A percentile compares a stretch with the other conserved stretches of the same genome.
Conservation (phyloP, 371 early-diverging fungal genomes). For the Blakeslea trispora region DNA sequence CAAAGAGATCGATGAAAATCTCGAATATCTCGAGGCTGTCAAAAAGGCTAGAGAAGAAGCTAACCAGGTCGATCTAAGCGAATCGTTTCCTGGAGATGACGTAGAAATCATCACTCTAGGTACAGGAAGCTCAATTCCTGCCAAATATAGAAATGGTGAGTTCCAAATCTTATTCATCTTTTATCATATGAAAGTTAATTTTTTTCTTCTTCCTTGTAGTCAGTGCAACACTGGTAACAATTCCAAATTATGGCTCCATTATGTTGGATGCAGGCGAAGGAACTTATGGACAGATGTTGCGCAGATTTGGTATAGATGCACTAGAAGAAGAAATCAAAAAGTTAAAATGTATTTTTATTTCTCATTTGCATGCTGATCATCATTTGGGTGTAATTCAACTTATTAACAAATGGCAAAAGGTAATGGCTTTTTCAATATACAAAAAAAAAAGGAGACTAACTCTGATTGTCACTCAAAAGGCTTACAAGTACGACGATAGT, state of each 20-base stretch:
- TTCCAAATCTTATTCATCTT: background rate
- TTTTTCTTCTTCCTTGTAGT: conserved; percentile 59
- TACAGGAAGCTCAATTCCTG: conserved; percentile 96
- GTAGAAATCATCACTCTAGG: conserved; percentile 80
- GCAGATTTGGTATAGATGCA: conserved; percentile 64
- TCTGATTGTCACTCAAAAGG: background rate
- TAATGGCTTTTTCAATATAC: conserved; percentile 33
- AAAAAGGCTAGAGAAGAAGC: conserved; percentile 36
- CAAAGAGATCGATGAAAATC: conserved; percentile 26
- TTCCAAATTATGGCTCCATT: conserved; percentile 63
- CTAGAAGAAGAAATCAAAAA: conserved; percentile 47
- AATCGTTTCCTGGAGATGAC: conserved; percentile 49
- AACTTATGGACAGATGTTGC: conserved; percentile 90
- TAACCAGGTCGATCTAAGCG: conserved; percentile 17
- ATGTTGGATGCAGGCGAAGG: conserved; percentile 98
- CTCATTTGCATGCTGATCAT: conserved; percentile 99
- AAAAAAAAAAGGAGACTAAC: background rate
- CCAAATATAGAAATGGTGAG: conserved; percentile 95
- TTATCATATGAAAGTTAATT: background rate
- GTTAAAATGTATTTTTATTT: conserved; percentile 86
- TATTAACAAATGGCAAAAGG: conserved; percentile 64
- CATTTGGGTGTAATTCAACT: conserved; percentile 90
- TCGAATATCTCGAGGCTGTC: conserved; percentile 32
- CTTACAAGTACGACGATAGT: conserved; percentile 2
- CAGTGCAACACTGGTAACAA: conserved; percentile 76